These are phyloP conservation scores for Colletotrichum navitas DNA, from an alignment of 2,329 filamentous ascomycete genomes.

Conservation along the genomic window DNA sequence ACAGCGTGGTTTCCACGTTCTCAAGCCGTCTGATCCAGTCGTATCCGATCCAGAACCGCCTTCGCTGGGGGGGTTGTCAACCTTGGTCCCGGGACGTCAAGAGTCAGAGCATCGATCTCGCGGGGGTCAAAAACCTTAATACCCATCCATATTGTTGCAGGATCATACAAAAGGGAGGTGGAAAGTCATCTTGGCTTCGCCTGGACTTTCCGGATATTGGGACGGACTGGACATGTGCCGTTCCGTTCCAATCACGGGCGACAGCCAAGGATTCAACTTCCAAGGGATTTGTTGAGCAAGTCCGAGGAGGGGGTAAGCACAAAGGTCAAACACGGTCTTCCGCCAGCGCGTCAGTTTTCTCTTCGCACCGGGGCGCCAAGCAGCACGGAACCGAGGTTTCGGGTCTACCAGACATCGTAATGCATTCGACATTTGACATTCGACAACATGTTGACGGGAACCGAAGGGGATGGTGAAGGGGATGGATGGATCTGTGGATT, in stretches of 20 bases:
- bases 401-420: neutral
- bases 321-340: neutral
- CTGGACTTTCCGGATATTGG: neutral
- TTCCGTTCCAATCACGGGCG: neutral
- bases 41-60: too few species aligned
- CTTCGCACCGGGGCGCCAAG: neutral
- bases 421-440: neutral
- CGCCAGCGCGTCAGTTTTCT: neutral
- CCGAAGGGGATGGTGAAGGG: neutral
- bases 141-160: neutral
- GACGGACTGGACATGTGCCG: neutral
- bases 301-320: too few species aligned
- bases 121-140: neutral
- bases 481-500: neutral
- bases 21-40: neutral
- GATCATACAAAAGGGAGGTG: neutral
- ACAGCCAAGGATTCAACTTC: too few species aligned
- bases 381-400: neutral
- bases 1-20: neutral
- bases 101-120: too few species aligned
- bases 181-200: conserved; percentile 6
- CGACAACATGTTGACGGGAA: too few species aligned
- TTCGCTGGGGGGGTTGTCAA: neutral
- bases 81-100: neutral
- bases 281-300: too few species aligned